phyloP scores from a whole-genome alignment of 1,139 yeast genomes.

The Blastobotrys malaysiensis region DNA sequence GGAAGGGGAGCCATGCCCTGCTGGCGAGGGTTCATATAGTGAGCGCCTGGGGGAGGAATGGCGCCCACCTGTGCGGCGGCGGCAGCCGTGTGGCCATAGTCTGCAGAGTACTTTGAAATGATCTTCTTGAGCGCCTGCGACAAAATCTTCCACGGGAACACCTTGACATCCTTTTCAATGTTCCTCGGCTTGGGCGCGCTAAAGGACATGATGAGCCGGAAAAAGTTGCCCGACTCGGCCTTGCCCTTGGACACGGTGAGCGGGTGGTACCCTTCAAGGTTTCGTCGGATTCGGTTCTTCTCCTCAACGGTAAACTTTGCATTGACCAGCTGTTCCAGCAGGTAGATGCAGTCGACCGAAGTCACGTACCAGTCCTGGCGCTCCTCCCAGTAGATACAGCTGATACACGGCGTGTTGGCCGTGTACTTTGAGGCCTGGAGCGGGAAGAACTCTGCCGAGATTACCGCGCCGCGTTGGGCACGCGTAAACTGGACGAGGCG shows the following conservation, averaged over 20 bases:
- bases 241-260: conserved; percentile 51
- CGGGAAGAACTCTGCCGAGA: conserved; percentile 32
- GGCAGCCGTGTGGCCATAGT: conserved; percentile 16
- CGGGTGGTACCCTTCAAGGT: conserved; percentile 62
- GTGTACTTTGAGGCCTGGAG: conserved; percentile 31
- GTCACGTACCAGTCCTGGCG: conserved; percentile 51
- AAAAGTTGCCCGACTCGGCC: conserved; percentile 44
- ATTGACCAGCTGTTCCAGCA: conserved; percentile 54
- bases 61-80: conserved; percentile 4
- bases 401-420: conserved; percentile 36
- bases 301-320: conserved; percentile 61
- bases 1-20: neutral
- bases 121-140: conserved; percentile 54
- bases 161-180: conserved; percentile 69
- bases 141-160: conserved; percentile 55
- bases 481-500: conserved; percentile 34
- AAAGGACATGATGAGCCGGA: conserved; percentile 57
- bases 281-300: conserved; percentile 64
- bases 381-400: conserved; percentile 60
- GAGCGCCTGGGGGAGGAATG: conserved; percentile 2
- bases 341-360: conserved; percentile 56
- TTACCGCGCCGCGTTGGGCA: conserved; percentile 33
- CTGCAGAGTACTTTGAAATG: conserved; percentile 51
- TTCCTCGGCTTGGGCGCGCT: conserved; percentile 64
- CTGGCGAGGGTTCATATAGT: neutral